Conservation (phyloP, 805 yeast species). For the Saturnispora gosingensis region DNA sequence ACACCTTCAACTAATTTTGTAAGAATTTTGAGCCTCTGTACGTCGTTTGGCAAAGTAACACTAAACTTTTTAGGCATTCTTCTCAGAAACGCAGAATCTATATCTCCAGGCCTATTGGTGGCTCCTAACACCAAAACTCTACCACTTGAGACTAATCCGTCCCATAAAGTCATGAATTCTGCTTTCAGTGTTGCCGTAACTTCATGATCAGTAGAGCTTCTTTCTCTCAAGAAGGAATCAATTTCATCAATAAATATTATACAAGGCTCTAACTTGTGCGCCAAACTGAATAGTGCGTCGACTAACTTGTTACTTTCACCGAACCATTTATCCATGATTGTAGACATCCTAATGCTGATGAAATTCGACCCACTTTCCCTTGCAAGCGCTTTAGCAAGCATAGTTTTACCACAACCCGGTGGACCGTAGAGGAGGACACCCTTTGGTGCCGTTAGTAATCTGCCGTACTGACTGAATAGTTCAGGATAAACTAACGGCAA, state of each 20-base stretch:
- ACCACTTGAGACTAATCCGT: constrained; percentile 71
- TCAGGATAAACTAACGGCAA: constrained; percentile 80
- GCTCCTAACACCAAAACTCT: constrained; percentile 87
- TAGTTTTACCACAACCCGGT: constrained; percentile 97
- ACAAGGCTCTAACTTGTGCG: constrained; percentile 85
- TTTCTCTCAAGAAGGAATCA: constrained; percentile 84
- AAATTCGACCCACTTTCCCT: constrained; percentile 87
- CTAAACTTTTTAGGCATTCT: constrained; percentile 88
- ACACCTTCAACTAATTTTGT: constrained; percentile 60
- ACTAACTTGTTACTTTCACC: constrained; percentile 93
- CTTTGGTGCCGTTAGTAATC: constrained; percentile 78
- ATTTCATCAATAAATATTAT: constrained; percentile 94
- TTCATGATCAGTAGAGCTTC: constrained; percentile 82
- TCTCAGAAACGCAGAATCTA: constrained; percentile 85
- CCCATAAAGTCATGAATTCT: constrained; percentile 97
- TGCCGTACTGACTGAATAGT: constrained; percentile 57
- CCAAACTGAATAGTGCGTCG: constrained; percentile 86
- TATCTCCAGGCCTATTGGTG: constrained; percentile 85
- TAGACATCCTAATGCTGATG: constrained; percentile 84
- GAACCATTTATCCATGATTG: constrained; percentile 95
- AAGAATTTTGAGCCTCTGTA: constrained; percentile 64
- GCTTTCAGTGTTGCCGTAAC: constrained; percentile 92
- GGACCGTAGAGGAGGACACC: constrained; percentile 93
- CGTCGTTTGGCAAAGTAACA: constrained; percentile 58
- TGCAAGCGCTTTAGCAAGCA: constrained; percentile 94